These are phyloP conservation scores for Takakia lepidozioides DNA, from an alignment of 225 moss, liverwort and hornwort species.

Conservation along the genomic window DNA sequence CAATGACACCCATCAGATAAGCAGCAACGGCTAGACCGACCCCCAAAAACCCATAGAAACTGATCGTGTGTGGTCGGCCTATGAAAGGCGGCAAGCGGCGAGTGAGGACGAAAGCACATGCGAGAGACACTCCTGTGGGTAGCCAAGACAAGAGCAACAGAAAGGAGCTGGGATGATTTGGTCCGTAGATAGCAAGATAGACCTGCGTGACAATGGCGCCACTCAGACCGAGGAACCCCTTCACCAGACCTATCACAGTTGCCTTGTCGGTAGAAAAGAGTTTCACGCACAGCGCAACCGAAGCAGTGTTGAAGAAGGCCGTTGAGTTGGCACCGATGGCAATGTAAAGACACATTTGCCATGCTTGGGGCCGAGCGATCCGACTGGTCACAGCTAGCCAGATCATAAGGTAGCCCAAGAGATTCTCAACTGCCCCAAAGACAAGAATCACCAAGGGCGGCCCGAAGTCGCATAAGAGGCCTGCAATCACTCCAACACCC, in stretches of 20 bases:
- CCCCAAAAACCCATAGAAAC: constrained; percentile 24
- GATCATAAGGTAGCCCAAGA: constrained; percentile 41
- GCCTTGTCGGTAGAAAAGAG: constrained; percentile 61
- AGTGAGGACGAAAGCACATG: constrained; percentile 17
- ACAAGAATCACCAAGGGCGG: constrained; percentile 61
- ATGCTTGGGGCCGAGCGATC: constrained; percentile 49
- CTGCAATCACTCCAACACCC: constrained; percentile 61
- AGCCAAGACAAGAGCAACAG: constrained; percentile 27
- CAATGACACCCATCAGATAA: constrained; percentile 33
- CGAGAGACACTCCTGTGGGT: constrained; percentile 18
- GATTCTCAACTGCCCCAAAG: constrained; percentile 36
- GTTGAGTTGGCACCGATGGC: constrained; percentile 35
- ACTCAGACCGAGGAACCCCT: constrained; percentile 80
- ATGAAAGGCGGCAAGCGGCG: constrained; percentile 17
- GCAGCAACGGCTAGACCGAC: constrained; percentile 26
- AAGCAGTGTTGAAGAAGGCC: constrained; percentile 46
- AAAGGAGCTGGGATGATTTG: constrained; percentile 16
- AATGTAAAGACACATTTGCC: constrained; percentile 59
- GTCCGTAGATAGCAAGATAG: constrained; percentile 13
- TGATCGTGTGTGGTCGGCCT: constrained; percentile 21
- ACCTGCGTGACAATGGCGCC: constrained; percentile 73
- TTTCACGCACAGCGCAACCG: constrained; percentile 63
- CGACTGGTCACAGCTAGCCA: constrained; percentile 61
- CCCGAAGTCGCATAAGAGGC: constrained; percentile 50
- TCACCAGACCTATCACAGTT: constrained; percentile 60